Conservation (phyloP, 2,329 filamentous ascomycete species). For the Pseudogymnoascus sp. region DNA sequence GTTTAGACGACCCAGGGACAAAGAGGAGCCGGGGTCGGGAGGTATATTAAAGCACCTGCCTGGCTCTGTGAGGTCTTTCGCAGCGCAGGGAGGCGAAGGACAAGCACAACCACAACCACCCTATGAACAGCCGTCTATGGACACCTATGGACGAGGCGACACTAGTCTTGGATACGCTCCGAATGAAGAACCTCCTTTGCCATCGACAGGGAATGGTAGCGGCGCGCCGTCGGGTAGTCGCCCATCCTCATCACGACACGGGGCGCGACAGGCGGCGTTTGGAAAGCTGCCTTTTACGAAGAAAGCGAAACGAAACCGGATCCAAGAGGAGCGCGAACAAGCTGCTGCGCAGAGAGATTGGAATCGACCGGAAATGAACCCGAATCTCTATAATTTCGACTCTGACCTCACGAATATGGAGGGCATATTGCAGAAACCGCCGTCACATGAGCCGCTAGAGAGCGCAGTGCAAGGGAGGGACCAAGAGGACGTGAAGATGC, state of each 20-base stretch:
- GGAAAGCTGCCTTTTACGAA: slow-evolving; percentile 55
- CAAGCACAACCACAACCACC: background rate
- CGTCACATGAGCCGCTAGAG: slow-evolving; percentile 63
- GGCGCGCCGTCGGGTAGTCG: background rate
- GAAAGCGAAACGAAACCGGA: slow-evolving; percentile 39
- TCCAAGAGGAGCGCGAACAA: slow-evolving; percentile 49
- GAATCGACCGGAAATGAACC: slow-evolving; percentile 39
- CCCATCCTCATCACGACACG: background rate
- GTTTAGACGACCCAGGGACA: slow-evolving; percentile 37
- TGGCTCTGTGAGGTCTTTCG: slow-evolving; percentile 45
- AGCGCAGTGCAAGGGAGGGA: slow-evolving; percentile 36
- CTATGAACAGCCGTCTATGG: slow-evolving; percentile 14
- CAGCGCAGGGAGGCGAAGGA: slow-evolving; percentile 20
- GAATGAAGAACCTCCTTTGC: slow-evolving; percentile 20
- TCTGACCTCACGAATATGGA: slow-evolving; percentile 87
- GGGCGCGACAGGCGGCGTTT: slow-evolving; percentile 23
- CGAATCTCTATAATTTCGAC: slow-evolving; percentile 65
- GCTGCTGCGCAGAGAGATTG: slow-evolving; percentile 19
- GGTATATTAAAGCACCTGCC: slow-evolving; percentile 40
- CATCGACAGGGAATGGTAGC: slow-evolving; percentile 17
- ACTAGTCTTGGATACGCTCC: slow-evolving; percentile 15
- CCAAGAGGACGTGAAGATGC: slow-evolving; percentile 34
- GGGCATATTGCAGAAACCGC: slow-evolving; percentile 69
- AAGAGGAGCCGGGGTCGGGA: slow-evolving; percentile 40
- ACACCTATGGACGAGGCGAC: slow-evolving; percentile 24